Percentiles rank a stretch among this genome's conserved stretches.
These are phyloP conservation scores for Carallia brachiata DNA, from an alignment of 345 rosid species.

Conservation along the genomic window DNA sequence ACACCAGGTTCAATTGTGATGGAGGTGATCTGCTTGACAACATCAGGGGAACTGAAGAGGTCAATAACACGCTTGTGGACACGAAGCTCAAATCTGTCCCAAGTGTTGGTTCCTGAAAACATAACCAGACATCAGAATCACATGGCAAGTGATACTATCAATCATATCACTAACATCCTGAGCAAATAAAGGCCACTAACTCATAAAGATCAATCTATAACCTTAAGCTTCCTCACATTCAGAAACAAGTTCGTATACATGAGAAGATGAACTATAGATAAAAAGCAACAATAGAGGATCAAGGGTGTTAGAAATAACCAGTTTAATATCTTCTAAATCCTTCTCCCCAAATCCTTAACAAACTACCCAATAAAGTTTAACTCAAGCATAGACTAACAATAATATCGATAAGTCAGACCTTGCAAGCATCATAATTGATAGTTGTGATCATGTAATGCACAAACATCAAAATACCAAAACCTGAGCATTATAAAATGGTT, in stretches of 20 bases:
- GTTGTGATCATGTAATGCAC: neutral
- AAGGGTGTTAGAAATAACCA: too few relatives aligned
- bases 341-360: too few relatives aligned
- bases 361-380: too few relatives aligned
- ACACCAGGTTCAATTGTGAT: slow-evolving; percentile 67
- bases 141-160: neutral
- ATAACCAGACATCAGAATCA: neutral
- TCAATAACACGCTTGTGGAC: slow-evolving; percentile 63
- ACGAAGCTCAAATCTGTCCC: slow-evolving; percentile 58
- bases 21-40: slow-evolving; percentile 66
- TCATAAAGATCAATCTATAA: neutral
- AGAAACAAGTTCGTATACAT: neutral
- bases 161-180: neutral
- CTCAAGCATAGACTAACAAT: too few relatives aligned
- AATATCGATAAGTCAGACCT: too few relatives aligned
- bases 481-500: neutral
- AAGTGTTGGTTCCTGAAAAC: slow-evolving; percentile 56
- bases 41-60: slow-evolving; percentile 62
- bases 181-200: neutral
- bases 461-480: neutral
- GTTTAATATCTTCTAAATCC: too few relatives aligned
- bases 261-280: neutral
- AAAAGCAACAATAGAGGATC: too few relatives aligned
- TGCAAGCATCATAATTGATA: neutral
- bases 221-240: neutral